Base-by-base conservation (phyloP, 2,329 filamentous ascomycete species). In the Mycocentrospora acerina region DNA sequence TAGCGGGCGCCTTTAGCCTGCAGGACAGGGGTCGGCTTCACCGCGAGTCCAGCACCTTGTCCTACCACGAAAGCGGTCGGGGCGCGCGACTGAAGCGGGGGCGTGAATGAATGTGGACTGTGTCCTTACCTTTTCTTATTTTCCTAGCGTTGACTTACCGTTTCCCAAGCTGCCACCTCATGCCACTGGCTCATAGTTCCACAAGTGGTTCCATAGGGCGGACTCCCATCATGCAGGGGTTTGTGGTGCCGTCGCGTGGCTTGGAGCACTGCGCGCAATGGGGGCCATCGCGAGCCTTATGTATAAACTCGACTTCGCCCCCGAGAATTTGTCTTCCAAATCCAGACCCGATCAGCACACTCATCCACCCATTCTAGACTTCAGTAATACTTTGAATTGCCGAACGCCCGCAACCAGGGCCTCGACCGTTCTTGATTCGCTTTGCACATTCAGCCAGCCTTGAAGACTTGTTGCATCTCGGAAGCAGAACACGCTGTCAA, bases 31-130 rank as follows among this genome's bases (percentile, higher is more conserved):
- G 48, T 57, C 53, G 51, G 54, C 38, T 55, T 62, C 64, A 66
- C 62, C 64, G 62, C 63, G 55, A 57, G 53, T 56, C 55, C 46
- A 45, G 41, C 42, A 40, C 35, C 47, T 49, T 46, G 54, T 59
- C 56, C 59, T 52, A 62, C 59, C 53, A 51, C 46, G 44, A 44
- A 46, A 22, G 53, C 50, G 50, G 52, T 58, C 64, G 64, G 64
- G 42, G 64, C 62, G 62, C 62, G 64, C 64, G 62, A 68, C 62
- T 49, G 44, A 58, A 59, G 62, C 60, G 59, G 63, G 59, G 54
- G 52, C 45, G 50, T 53, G 46, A 48, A 48, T 46, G 30, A 57
- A 52, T 55, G 54, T 54, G 38, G 53, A 37, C 59, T 53, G 53
- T 58, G 55, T 39, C 48, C 55, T 47, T 40, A 44, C 44, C 50